Percentiles rank a stretch among this genome's conserved stretches.
These are phyloP conservation scores for Salix caprea DNA, from an alignment of 345 rosid genomes.

Conservation along the genomic window DNA sequence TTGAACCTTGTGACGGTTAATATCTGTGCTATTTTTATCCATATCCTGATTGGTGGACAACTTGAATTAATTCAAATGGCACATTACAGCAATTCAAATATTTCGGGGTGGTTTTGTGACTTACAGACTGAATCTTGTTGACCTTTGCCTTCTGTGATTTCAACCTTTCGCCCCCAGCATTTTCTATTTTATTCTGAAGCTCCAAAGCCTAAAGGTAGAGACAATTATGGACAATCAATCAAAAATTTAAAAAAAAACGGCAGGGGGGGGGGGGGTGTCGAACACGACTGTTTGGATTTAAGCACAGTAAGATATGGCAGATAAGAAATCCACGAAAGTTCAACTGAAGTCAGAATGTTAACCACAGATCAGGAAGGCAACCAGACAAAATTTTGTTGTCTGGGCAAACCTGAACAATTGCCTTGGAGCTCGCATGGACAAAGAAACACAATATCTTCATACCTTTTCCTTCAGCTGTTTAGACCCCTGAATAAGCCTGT, in stretches of 20 bases:
- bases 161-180: slow-evolving; percentile 78
- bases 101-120: slow-evolving; percentile 24
- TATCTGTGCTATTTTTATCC: slow-evolving; percentile 74
- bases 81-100: slow-evolving; percentile 11
- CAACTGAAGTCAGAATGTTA: not conserved
- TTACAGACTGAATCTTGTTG: slow-evolving; percentile 77
- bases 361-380: not conserved
- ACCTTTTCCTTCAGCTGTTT: slow-evolving; percentile 77
- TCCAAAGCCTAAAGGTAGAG: slow-evolving; percentile 52
- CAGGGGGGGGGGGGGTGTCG: not conserved
- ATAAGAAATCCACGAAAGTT: not conserved
- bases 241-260: not conserved
- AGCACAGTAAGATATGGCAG: not conserved
- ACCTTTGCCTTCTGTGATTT: slow-evolving; percentile 79
- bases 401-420: slow-evolving; percentile 1
- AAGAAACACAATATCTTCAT: slow-evolving; percentile 10
- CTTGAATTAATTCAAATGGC: slow-evolving; percentile 21
- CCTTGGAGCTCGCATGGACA: not conserved
- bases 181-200: slow-evolving; percentile 86
- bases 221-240: not conserved
- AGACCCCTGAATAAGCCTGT: slow-evolving; percentile 59
- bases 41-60: slow-evolving; percentile 53
- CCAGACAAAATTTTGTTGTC: not conserved
- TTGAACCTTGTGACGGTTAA: slow-evolving; percentile 84
- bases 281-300: not conserved